phyloP scores from a whole-genome alignment of 495 filamentous ascomycete species.

The Hypomontagnella submonticulosa region DNA sequence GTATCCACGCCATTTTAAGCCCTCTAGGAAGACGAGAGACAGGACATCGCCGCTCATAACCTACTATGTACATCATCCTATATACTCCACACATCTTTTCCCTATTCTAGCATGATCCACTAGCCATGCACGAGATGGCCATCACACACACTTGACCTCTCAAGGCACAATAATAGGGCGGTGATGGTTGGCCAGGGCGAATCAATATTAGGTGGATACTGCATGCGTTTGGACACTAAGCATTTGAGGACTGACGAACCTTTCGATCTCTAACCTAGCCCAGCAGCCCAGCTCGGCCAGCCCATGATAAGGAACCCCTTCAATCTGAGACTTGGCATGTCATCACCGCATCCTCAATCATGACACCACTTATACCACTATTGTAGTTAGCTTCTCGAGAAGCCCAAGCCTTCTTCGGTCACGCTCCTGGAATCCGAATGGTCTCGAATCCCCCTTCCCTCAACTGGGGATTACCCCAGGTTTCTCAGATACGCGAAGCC shows the following conservation, averaged over 20 bases:
- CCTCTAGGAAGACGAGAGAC: background rate
- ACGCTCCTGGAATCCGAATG: conserved; percentile 4
- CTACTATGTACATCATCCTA: conserved; percentile 26
- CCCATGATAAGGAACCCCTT: conserved; percentile 14
- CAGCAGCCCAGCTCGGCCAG: background rate
- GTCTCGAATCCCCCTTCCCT: conserved; percentile 25
- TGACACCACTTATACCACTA: conserved; percentile 30
- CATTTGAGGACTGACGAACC: background rate
- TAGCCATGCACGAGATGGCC: conserved; percentile 32
- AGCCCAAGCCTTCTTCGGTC: conserved; percentile 8
- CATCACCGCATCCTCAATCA: conserved; percentile 24
- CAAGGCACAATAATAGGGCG: conserved; percentile 12
- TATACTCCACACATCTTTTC: conserved; percentile 34
- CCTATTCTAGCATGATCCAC: conserved; percentile 30
- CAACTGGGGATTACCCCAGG: conserved; percentile 36
- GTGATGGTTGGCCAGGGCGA: conserved; percentile 20
- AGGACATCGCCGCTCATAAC: conserved; percentile 6
- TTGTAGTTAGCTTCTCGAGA: conserved; percentile 25
- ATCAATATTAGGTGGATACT: conserved; percentile 27
- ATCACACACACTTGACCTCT: conserved; percentile 30
- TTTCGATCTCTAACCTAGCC: background rate
- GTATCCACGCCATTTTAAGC: background rate
- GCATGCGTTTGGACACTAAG: conserved; percentile 19
- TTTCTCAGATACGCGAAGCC: conserved; percentile 42
- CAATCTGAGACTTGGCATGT: conserved; percentile 31